A percentile compares a stretch with the other conserved stretches of the same genome.
phyloP scores from a whole-genome alignment of 768 basidiomycete genomes.

The Rhizopogon roseolus region DNA sequence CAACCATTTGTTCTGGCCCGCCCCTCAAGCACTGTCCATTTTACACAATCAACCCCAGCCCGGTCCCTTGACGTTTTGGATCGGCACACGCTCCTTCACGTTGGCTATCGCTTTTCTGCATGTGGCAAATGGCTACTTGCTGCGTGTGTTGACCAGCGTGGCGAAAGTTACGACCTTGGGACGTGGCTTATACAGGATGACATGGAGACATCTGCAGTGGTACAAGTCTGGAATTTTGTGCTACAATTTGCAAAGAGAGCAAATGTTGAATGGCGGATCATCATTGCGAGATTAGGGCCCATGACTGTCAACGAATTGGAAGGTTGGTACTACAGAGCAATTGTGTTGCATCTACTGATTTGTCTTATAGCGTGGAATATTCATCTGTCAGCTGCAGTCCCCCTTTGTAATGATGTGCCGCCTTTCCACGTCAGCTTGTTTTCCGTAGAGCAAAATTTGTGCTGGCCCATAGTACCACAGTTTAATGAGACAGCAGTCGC shows the following conservation, averaged over 20 bases:
- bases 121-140: constrained; percentile 77
- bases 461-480: constrained; percentile 52
- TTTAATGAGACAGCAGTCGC: constrained; percentile 14
- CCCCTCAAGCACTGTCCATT: constrained; percentile 30
- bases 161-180: constrained; percentile 66
- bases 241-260: constrained; percentile 56
- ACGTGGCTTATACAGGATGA: constrained; percentile 61
- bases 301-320: constrained; percentile 58
- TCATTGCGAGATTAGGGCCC: constrained; percentile 62
- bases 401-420: constrained; percentile 35
- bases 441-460: constrained; percentile 52
- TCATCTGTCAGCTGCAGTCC: constrained; percentile 39
- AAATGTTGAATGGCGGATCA: constrained; percentile 77
- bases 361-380: constrained; percentile 57
- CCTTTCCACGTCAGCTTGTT: constrained; percentile 58
- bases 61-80: constrained; percentile 48
- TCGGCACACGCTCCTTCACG: constrained; percentile 63
- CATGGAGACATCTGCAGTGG: constrained; percentile 42
- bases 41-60: constrained; percentile 33
- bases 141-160: constrained; percentile 73
- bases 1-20: constrained; percentile 63
- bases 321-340: constrained; percentile 39
- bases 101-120: constrained; percentile 63
- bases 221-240: constrained; percentile 69
- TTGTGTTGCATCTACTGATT: constrained; percentile 1